Conservation (phyloP, 2,329 filamentous ascomycete species). For the Aspergillus brasiliensis region DNA sequence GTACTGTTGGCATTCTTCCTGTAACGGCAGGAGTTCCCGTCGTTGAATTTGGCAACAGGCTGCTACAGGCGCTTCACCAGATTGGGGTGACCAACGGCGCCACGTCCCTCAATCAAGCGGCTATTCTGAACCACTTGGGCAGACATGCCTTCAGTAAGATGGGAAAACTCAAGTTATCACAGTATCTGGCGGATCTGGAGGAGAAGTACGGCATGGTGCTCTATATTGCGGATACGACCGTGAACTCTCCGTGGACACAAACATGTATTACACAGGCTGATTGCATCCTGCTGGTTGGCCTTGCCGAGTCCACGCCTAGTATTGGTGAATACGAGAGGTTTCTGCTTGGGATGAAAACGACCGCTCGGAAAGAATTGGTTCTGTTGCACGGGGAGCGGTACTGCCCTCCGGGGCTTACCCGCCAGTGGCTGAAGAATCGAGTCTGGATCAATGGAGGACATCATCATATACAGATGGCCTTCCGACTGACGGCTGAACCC, state of each 20-base stretch:
- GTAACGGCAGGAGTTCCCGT: constrained; percentile 91
- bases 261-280: constrained; percentile 97
- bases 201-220: constrained; percentile 95
- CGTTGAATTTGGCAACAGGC: constrained; percentile 86
- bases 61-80: constrained; percentile 85
- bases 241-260: constrained; percentile 97
- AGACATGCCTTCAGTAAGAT: constrained; percentile 96
- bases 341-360: constrained; percentile 94
- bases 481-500: constrained; percentile 73
- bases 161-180: constrained; percentile 92
- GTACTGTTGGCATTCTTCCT: constrained; percentile 89
- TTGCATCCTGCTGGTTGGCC: constrained; percentile 87
- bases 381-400: constrained; percentile 87
- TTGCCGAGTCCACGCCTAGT: constrained; percentile 84
- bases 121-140: constrained; percentile 91
- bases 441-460: constrained; percentile 98
- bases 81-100: constrained; percentile 88
- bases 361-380: constrained; percentile 88
- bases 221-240: constrained; percentile 94
- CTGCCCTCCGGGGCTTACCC: constrained; percentile 78
- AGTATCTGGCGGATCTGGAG: constrained; percentile 94
- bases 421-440: constrained; percentile 87
- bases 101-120: constrained; percentile 87
- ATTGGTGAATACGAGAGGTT: constrained; percentile 98
- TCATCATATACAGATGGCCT: constrained; percentile 95